These are phyloP conservation scores for Collybia nuda DNA, from an alignment of 768 basidiomycete species.

Conservation along the genomic window DNA sequence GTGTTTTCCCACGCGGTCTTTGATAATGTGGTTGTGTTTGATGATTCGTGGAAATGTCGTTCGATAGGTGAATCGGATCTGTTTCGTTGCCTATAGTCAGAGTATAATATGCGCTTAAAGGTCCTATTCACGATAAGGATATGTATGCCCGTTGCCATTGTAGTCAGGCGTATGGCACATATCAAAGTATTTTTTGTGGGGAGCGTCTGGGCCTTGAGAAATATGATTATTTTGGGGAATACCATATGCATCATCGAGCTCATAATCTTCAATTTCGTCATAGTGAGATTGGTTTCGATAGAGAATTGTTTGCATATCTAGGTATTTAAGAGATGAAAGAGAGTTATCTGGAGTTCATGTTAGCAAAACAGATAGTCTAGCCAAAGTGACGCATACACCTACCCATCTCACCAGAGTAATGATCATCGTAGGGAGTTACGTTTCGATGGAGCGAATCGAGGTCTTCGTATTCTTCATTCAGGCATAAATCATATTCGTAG, in stretches of 20 bases:
- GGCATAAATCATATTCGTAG: no score
- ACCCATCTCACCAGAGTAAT: slow-evolving; percentile 32
- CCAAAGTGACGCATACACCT: slow-evolving; percentile 30
- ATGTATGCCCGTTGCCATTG: no score
- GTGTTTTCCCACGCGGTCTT: not conserved
- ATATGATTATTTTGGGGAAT: no score
- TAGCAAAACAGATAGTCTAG: not conserved
- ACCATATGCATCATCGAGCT: not conserved
- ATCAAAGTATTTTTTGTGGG: no score
- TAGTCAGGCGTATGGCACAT: no score
- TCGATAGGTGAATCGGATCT: not conserved
- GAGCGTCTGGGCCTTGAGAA: no score
- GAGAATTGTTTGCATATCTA: not conserved
- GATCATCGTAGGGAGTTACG: slow-evolving; percentile 4
- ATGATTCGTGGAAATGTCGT: not conserved
- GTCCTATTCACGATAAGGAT: no score
- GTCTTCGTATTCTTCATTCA: no score
- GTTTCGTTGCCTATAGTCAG: not conserved
- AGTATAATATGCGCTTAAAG: not conserved
- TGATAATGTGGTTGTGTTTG: not conserved
- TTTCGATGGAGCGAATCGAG: no score
- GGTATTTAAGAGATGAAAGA: slow-evolving; percentile 13
- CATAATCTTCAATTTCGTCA: slow-evolving; percentile 1
- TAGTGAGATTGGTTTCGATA: no score
- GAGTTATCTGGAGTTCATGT: slow-evolving; percentile 11